Evolutionary conservation across 2,329 filamentous ascomycete species (phyloP).

Genomic region (Diplocarpon mali): DNA sequence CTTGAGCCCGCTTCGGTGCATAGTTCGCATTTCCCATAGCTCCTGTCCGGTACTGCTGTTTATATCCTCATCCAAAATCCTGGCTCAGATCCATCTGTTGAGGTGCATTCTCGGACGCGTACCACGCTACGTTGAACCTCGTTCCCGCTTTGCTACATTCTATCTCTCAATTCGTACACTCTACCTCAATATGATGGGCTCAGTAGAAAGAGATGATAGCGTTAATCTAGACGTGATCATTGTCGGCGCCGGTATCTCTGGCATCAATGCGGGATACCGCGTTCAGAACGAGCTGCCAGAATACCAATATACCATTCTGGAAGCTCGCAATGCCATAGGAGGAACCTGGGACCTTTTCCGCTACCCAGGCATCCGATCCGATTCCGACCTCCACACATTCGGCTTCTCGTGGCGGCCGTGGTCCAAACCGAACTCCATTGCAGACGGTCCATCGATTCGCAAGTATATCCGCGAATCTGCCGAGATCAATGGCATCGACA

Average conservation of each 20-base stretch:
- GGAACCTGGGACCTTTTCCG: slow-evolving; percentile 73
- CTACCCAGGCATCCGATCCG: slow-evolving; percentile 60
- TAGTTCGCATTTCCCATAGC: too few relatives aligned
- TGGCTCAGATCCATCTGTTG: not conserved
- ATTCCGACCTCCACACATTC: slow-evolving; percentile 51
- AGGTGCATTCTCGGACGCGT: not conserved
- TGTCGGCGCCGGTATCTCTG: slow-evolving; percentile 63
- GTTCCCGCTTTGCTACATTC: too few relatives aligned
- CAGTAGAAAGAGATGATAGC: not conserved
- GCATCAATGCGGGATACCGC: slow-evolving; percentile 66
- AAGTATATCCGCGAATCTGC: slow-evolving; percentile 44
- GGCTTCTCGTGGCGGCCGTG: slow-evolving; percentile 63
- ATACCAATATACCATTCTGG: slow-evolving; percentile 53
- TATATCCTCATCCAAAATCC: not conserved
- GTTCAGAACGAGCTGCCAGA: slow-evolving; percentile 45
- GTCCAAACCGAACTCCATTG: slow-evolving; percentile 41
- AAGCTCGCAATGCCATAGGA: slow-evolving; percentile 53
- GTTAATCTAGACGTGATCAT: slow-evolving; percentile 44
- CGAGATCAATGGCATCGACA: slow-evolving; percentile 39
- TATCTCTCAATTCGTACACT: not conserved
- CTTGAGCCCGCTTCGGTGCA: too few relatives aligned
- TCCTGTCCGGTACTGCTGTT: not conserved
- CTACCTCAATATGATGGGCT: slow-evolving; percentile 3
- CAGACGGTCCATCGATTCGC: slow-evolving; percentile 39
- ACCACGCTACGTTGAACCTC: not conserved